Evolutionary conservation across 2,329 filamentous ascomycete genomes (phyloP), one percentile per base, ranked within the genome.

Genomic region (Fusarium humuli): DNA sequence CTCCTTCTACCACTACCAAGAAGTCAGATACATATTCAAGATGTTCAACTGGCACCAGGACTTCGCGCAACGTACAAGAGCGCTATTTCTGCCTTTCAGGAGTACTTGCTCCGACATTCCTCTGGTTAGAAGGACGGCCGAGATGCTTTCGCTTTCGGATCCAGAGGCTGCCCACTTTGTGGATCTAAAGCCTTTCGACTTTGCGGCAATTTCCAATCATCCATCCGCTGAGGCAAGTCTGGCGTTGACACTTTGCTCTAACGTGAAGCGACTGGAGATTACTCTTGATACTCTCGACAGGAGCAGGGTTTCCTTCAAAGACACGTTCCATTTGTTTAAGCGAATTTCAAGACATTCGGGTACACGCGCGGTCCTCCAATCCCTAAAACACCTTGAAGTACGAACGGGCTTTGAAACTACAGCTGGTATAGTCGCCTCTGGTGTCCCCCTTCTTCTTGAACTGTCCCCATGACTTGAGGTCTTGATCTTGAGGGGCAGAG

Each of bases 51-150:
- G 4, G 10, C 46, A 22, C 1, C 27, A 7, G 13, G 2, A 30
- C 0, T 5, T 30, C 0, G 2, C 25, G 2, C 9, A 6, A 11
- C 16, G 2, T 4, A 20, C 25, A 22, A 9, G 8, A 37, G 34
- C 18, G 18, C n/a, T 37, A 2, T n/a, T 7, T 7, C 34, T 37
- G 4, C 34, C 34, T 12, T 37, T 37, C 10, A 4, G 2, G 18
- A n/a, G 34, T 5, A 10, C 3, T 7, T 3, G 1, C 20, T 3
- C 4, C 1, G 9, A 47, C 16, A 7, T 3, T 13, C 7, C 1
- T 14, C 18, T 47, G 16, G 5, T 20, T 6, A 25, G 4, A 3
- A 6, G 5, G 13, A 12, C 7, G 5, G 45, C 34, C 10, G 10
- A n/a, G 18, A 37, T 3, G 6, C 34, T 37, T 7, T 37, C 34